These are phyloP conservation scores for Ampelomyces quisqualis DNA, from an alignment of 2,329 filamentous ascomycete genomes.

Conservation along the genomic window DNA sequence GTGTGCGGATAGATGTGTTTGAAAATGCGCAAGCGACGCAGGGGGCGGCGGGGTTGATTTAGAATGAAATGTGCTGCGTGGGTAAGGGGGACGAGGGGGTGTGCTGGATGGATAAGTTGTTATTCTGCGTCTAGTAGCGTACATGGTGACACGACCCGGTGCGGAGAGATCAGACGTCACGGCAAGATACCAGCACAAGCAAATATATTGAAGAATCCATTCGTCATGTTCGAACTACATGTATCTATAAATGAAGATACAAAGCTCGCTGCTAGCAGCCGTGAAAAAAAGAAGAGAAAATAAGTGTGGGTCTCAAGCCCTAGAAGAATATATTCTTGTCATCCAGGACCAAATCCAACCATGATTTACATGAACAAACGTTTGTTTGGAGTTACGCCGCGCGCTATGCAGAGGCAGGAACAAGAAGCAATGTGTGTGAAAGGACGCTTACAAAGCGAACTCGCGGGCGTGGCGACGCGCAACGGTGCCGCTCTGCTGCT, in stretches of 20 bases:
- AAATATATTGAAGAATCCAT: constrained; percentile 17
- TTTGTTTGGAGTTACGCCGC: constrained; percentile 9
- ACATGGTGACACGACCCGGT: too few relatives aligned
- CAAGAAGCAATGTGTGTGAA: constrained; percentile 7
- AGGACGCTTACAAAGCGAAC: constrained; percentile 41
- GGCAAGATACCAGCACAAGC: too few relatives aligned
- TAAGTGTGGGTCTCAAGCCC: constrained; percentile 4
- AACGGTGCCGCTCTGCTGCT: constrained; percentile 23
- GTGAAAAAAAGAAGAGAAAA: constrained; percentile 2
- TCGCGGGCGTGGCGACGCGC: constrained; percentile 28
- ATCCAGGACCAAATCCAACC: constrained; percentile 1
- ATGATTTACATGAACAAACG: constrained; percentile 1
- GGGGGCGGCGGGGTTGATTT: not conserved
- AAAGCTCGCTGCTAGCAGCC: constrained; percentile 9
- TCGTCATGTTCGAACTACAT: constrained; percentile 15
- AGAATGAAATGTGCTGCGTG: too few relatives aligned
- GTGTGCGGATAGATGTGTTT: not conserved
- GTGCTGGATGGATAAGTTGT: not conserved
- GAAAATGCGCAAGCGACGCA: not conserved
- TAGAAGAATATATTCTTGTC: constrained; percentile 14
- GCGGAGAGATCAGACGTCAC: too few relatives aligned
- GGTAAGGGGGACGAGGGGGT: too few relatives aligned
- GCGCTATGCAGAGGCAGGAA: constrained; percentile 8
- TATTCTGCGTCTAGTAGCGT: too few relatives aligned
- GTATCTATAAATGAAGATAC: constrained; percentile 18